These are phyloP conservation scores for Vicia faba DNA, from an alignment of 306 rosid genomes.

Conservation along the genomic window DNA sequence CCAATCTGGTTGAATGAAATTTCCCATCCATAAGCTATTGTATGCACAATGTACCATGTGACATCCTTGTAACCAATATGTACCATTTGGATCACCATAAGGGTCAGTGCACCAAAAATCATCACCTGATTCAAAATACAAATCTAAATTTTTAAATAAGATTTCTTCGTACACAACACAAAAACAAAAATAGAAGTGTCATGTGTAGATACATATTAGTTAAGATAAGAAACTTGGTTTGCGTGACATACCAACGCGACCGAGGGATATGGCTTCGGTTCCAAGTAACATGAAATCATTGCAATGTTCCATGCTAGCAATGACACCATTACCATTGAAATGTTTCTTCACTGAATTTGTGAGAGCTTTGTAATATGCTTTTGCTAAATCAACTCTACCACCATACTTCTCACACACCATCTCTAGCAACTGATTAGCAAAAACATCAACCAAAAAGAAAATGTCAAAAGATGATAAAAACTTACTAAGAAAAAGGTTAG, in stretches of 20 bases:
- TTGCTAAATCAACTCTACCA: slow-evolving; percentile 84
- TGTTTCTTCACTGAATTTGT: slow-evolving; percentile 78
- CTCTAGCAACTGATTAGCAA: slow-evolving; percentile 62
- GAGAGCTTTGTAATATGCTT: slow-evolving; percentile 85
- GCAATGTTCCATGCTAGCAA: slow-evolving; percentile 98
- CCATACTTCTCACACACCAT: slow-evolving; percentile 90
- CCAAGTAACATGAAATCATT: slow-evolving; percentile 97
- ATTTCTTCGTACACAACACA: too few species aligned
- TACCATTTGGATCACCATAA: slow-evolving; percentile 88
- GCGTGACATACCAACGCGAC: slow-evolving; percentile 77
- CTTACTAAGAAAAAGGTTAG: too few species aligned
- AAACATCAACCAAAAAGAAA: not conserved
- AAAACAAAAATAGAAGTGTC: too few species aligned
- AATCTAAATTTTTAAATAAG: too few species aligned
- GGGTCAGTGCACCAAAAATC: slow-evolving; percentile 98
- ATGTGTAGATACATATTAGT: not conserved
- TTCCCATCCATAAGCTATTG: slow-evolving; percentile 97
- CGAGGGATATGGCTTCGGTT: slow-evolving; percentile 85
- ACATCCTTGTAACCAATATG: slow-evolving; percentile 96
- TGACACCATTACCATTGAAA: slow-evolving; percentile 89
- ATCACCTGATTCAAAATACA: slow-evolving; percentile 59
- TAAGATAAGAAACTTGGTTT: not conserved
- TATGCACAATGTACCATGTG: slow-evolving; percentile 99
- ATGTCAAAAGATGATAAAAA: not conserved
- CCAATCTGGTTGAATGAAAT: slow-evolving; percentile 96